Evolutionary conservation across 108 stramenopile species (phyloP).

Genomic region (Stephanodiscus minutulus): DNA sequence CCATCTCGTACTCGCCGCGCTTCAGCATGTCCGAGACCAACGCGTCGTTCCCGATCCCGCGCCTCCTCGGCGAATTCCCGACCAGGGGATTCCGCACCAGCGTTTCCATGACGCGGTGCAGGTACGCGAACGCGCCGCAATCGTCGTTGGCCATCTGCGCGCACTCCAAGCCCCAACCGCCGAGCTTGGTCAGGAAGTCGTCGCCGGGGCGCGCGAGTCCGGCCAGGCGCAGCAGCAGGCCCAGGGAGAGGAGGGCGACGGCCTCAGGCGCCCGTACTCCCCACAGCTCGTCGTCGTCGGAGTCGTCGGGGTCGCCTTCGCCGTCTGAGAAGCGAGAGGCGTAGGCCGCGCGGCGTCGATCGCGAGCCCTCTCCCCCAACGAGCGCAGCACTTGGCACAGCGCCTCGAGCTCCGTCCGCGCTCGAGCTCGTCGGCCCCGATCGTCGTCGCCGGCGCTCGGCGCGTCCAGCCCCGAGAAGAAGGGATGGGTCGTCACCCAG

Average conservation of each 20-base stretch:
- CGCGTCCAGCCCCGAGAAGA: conserved; percentile 38
- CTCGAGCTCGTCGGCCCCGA: conserved; percentile 6
- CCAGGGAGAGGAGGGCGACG: conserved; percentile 61
- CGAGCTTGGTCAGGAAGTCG: conserved; percentile 17
- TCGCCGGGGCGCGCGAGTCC: conserved; percentile 5
- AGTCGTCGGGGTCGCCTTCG: not conserved
- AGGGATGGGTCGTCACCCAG: conserved; percentile 57
- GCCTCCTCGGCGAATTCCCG: not conserved
- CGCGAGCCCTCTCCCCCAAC: conserved; percentile 24
- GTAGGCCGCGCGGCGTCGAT: conserved; percentile 34
- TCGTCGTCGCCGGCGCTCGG: not conserved
- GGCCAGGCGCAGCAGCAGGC: conserved; percentile 60
- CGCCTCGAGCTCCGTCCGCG: conserved; percentile 19
- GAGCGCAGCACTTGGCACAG: conserved; percentile 17
- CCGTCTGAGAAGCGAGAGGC: conserved; percentile 4
- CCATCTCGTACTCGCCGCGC: conserved; percentile 10
- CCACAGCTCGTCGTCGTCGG: conserved; percentile 28
- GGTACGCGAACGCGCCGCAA: conserved; percentile 59
- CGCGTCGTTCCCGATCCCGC: not conserved
- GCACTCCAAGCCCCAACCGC: conserved; percentile 41
- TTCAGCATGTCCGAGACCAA: conserved; percentile 3
- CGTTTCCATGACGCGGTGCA: conserved; percentile 40
- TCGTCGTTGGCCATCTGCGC: conserved; percentile 57
- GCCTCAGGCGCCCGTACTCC: conserved; percentile 46
- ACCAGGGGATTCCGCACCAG: conserved; percentile 41